Evolutionary conservation across 345 rosid species (phyloP).

Genomic region (Erysimum cheiranthoides): DNA sequence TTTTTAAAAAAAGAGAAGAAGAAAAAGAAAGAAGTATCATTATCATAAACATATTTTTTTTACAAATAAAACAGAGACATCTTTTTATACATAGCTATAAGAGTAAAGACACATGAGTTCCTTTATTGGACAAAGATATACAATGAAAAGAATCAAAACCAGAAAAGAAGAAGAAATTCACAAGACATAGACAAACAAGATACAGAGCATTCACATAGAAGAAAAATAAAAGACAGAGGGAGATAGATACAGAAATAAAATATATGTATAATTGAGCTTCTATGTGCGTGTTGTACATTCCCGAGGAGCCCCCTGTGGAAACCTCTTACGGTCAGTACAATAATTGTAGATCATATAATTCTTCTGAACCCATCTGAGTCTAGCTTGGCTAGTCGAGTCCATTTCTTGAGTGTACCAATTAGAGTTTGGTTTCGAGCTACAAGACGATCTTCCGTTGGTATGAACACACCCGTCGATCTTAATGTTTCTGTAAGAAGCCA

Average conservation of each 20-base stretch:
- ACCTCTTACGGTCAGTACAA: conserved; percentile 50
- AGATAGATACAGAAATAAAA: conserved; percentile 8
- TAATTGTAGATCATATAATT: conserved; percentile 56
- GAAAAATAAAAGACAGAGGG: not conserved
- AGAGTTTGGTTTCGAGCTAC: conserved; percentile 41
- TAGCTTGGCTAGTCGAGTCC: conserved; percentile 48
- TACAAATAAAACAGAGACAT: conserved; percentile 29
- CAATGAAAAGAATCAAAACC: conserved; percentile 28
- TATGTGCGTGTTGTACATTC: conserved; percentile 42
- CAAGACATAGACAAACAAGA: not conserved
- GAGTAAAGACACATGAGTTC: conserved; percentile 14
- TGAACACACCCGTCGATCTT: conserved; percentile 46
- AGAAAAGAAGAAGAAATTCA: not conserved
- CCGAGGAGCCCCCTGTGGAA: conserved; percentile 47
- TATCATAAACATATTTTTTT: conserved; percentile 22
- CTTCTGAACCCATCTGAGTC: conserved; percentile 59
- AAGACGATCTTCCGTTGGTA: conserved; percentile 43
- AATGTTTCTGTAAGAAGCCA: conserved; percentile 50
- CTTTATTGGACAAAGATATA: conserved; percentile 37
- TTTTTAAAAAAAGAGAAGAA: not conserved
- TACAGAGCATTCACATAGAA: conserved; percentile 39
- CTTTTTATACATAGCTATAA: conserved; percentile 2
- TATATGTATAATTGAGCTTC: not conserved
- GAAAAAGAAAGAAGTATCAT: conserved; percentile 24
- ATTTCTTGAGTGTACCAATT: conserved; percentile 55